Conservation (phyloP, 495 filamentous ascomycete species). For the Sporormia fimetaria region DNA sequence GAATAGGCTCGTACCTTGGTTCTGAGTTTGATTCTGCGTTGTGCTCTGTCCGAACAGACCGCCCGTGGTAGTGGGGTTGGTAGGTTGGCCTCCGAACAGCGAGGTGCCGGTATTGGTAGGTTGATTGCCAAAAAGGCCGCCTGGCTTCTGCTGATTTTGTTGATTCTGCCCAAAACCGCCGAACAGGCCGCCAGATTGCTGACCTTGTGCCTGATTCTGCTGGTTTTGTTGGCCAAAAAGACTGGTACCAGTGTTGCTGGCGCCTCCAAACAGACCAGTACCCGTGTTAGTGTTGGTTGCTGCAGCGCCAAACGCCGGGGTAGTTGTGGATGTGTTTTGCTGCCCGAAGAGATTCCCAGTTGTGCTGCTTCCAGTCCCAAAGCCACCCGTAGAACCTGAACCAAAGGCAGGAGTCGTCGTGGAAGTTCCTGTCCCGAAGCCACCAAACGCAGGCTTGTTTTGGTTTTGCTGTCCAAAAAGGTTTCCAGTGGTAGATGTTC, state of each 20-base stretch:
- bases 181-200: slow-evolving; percentile 37
- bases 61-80: slow-evolving; percentile 24
- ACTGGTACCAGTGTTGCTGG: slow-evolving; percentile 40
- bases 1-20: slow-evolving; percentile 49
- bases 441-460: slow-evolving; percentile 20
- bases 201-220: slow-evolving; percentile 37
- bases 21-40: slow-evolving; percentile 29
- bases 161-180: slow-evolving; percentile 30
- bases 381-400: slow-evolving; percentile 1
- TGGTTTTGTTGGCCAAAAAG: slow-evolving; percentile 37
- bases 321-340: slow-evolving; percentile 9
- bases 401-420: slow-evolving; percentile 9
- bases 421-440: slow-evolving; percentile 1
- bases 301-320: slow-evolving; percentile 11
- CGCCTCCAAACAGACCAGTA: slow-evolving; percentile 17
- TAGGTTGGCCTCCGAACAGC: slow-evolving; percentile 38
- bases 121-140: slow-evolving; percentile 50
- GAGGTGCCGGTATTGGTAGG: slow-evolving; percentile 33
- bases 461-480: slow-evolving; percentile 42
- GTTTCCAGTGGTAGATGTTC: slow-evolving; percentile 39
- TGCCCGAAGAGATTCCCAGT: slow-evolving; percentile 20
- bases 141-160: slow-evolving; percentile 42
- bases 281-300: slow-evolving; percentile 2
- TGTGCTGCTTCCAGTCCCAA: slow-evolving; percentile 12
- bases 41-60: slow-evolving; percentile 41